These are phyloP conservation scores for Fusarium sp. DNA, from an alignment of 2,329 filamentous ascomycete genomes.

Conservation along the genomic window DNA sequence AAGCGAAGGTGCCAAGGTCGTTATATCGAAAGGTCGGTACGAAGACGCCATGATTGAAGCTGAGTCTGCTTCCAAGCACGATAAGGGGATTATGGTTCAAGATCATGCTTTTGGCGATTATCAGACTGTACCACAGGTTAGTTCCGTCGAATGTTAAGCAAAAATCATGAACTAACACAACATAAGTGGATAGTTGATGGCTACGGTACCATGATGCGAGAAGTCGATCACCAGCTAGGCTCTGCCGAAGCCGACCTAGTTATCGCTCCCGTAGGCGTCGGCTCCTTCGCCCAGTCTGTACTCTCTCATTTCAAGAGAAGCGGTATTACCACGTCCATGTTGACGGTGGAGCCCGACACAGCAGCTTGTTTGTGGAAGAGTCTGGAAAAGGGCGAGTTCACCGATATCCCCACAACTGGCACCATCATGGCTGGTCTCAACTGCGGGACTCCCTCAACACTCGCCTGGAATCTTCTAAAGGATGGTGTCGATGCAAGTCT, in stretches of 20 bases:
- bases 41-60: slow-evolving; percentile 71
- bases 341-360: slow-evolving; percentile 78
- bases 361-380: slow-evolving; percentile 71
- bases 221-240: slow-evolving; percentile 72
- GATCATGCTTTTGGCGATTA: slow-evolving; percentile 78
- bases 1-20: slow-evolving; percentile 72
- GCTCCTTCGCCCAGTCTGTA: slow-evolving; percentile 79
- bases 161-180: not conserved
- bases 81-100: slow-evolving; percentile 70
- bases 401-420: slow-evolving; percentile 65
- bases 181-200: slow-evolving; percentile 80
- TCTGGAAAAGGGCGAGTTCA: slow-evolving; percentile 62
- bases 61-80: slow-evolving; percentile 56
- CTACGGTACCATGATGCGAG: slow-evolving; percentile 78
- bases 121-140: slow-evolving; percentile 71
- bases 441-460: slow-evolving; percentile 76
- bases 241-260: slow-evolving; percentile 60
- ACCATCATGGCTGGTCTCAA: slow-evolving; percentile 83
- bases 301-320: slow-evolving; percentile 71
- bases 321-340: slow-evolving; percentile 55
- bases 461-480: slow-evolving; percentile 73
- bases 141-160: not conserved
- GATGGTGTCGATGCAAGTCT: slow-evolving; percentile 71
- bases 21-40: slow-evolving; percentile 70
- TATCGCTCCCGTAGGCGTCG: slow-evolving; percentile 78